Percentiles rank a stretch among this genome's conserved stretches.
phyloP scores from a whole-genome alignment of 495 filamentous ascomycete species.

The Parmelia sp. region DNA sequence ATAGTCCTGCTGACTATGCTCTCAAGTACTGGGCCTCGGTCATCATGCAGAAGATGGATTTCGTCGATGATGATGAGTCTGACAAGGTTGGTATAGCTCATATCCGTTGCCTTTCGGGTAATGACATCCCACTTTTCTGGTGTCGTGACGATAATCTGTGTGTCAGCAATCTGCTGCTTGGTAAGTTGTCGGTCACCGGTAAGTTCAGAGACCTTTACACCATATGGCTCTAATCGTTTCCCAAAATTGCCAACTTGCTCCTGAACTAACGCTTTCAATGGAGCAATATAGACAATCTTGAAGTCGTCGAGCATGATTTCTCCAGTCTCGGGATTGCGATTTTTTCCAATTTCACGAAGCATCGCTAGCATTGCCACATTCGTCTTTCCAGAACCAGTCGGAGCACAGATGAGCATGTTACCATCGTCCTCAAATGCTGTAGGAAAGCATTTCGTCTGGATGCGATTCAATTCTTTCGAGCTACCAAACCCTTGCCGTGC shows the following conservation, averaged over 20 bases:
- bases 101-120: conserved; percentile 93
- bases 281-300: conserved; percentile 94
- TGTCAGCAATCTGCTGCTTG: conserved; percentile 96
- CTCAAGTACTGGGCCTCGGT: conserved; percentile 93
- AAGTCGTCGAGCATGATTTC: conserved; percentile 92
- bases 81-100: conserved; percentile 94
- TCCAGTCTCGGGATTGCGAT: conserved; percentile 77
- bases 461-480: conserved; percentile 78
- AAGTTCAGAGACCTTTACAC: conserved; percentile 85
- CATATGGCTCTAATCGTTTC: conserved; percentile 80
- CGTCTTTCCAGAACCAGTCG: conserved; percentile 95
- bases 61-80: conserved; percentile 95
- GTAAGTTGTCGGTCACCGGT: conserved; percentile 98
- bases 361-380: conserved; percentile 98
- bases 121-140: conserved; percentile 99
- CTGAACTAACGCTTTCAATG: conserved; percentile 89
- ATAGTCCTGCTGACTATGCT: conserved; percentile 95
- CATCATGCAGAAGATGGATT: conserved; percentile 95
- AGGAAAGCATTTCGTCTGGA: conserved; percentile 89
- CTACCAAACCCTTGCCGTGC: conserved; percentile 77
- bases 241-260: conserved; percentile 98
- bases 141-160: conserved; percentile 96
- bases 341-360: conserved; percentile 91
- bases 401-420: conserved; percentile 96
- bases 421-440: conserved; percentile 90